Evolutionary conservation across 345 rosid genomes (phyloP).

Genomic region (Orychophragmus violaceus): DNA sequence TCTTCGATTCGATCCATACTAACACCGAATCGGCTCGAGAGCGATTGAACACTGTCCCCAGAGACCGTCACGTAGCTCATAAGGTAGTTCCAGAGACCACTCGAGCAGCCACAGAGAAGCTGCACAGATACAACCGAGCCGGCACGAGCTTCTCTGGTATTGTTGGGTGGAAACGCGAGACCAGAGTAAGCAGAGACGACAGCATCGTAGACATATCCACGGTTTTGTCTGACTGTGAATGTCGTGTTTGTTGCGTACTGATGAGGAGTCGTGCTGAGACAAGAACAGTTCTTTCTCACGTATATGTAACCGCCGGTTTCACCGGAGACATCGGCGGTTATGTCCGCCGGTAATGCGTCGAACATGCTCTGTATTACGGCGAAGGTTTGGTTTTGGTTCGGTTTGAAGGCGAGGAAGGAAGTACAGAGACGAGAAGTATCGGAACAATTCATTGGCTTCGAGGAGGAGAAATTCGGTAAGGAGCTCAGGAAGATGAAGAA

Average conservation of each 20-base stretch:
- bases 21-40: conserved; percentile 84
- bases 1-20: conserved; percentile 84
- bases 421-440: conserved; percentile 78
- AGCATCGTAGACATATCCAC: conserved; percentile 51
- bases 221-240: conserved; percentile 58
- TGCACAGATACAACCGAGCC: conserved; percentile 72
- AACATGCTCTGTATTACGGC: conserved; percentile 87
- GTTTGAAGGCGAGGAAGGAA: conserved; percentile 75
- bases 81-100: conserved; percentile 91
- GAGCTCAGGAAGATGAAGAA: conserved; percentile 17
- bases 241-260: conserved; percentile 72
- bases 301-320: conserved; percentile 43
- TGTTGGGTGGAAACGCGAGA: conserved; percentile 59
- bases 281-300: conserved; percentile 85
- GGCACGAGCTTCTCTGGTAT: conserved; percentile 42
- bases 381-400: conserved; percentile 53
- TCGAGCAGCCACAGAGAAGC: conserved; percentile 94
- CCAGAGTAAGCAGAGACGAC: conserved; percentile 68
- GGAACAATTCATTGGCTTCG: conserved; percentile 70
- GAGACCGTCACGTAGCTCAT: conserved; percentile 76
- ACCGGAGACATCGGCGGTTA: conserved; percentile 43
- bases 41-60: conserved; percentile 73
- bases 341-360: conserved; percentile 61
- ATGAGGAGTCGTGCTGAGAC: conserved; percentile 48
- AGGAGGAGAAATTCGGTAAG: conserved; percentile 26